Percentiles rank a stretch among this genome's conserved stretches.
Conservation (phyloP, 257 asterid genomes). For the Solanum bulbocastanum region DNA sequence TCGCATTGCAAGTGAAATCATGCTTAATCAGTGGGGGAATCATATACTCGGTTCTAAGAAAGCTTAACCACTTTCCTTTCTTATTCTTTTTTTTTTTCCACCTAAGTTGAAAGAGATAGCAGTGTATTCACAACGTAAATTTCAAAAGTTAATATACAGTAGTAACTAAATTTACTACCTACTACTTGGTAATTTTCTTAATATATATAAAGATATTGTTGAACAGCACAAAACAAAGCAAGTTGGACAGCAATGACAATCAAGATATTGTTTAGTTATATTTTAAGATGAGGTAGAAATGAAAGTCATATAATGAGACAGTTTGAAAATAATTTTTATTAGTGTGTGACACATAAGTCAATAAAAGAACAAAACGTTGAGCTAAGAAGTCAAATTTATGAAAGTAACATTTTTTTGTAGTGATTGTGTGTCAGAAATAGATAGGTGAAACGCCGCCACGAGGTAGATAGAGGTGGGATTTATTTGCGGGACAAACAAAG, state of each 20-base stretch:
- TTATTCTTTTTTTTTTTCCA: not conserved
- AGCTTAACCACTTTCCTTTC: not conserved
- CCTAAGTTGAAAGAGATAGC: not conserved
- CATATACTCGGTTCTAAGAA: not conserved
- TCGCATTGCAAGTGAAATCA: not conserved
- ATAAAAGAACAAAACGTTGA: not conserved
- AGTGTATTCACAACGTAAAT: not conserved
- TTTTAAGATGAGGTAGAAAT: not conserved
- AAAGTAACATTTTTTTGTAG: not conserved
- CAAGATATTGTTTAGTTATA: not conserved
- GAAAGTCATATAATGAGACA: not conserved
- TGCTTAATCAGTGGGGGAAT: slow-evolving; percentile 5
- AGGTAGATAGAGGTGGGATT: not conserved
- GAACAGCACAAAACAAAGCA: not conserved
- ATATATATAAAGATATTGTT: too few relatives aligned
- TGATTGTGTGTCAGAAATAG: not conserved
- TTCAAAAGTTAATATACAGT: not conserved
- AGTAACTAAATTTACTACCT: not conserved
- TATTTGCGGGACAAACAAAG: not conserved
- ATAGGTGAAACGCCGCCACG: not conserved
- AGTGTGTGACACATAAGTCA: not conserved
- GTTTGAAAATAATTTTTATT: not conserved
- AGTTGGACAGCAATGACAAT: not conserved
- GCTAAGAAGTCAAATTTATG: not conserved
- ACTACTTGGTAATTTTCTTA: not conserved